These are phyloP conservation scores for Plenodomus lindquistii DNA, from an alignment of 2,329 filamentous ascomycete species.

Conservation along the genomic window DNA sequence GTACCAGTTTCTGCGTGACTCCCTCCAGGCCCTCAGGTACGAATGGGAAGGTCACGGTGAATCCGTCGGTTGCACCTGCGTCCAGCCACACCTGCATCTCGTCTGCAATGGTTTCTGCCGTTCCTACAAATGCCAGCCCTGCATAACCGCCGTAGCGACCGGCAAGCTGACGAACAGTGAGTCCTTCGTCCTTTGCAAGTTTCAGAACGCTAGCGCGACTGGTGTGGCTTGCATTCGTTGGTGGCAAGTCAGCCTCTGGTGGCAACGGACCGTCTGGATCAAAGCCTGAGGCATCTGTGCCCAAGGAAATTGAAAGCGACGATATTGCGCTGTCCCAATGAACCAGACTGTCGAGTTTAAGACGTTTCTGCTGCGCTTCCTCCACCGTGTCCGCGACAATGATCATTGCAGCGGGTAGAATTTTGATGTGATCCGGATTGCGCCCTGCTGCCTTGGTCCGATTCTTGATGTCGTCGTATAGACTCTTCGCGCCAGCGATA, in stretches of 20 bases:
- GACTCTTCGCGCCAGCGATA: conserved; percentile 50
- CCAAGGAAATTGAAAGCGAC: conserved; percentile 64
- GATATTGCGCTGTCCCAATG: conserved; percentile 65
- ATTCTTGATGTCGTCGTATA: conserved; percentile 59
- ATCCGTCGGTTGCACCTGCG: conserved; percentile 71
- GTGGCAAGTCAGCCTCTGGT: conserved; percentile 48
- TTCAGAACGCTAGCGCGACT: conserved; percentile 16
- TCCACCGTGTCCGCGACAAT: conserved; percentile 66
- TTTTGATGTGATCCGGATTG: conserved; percentile 62
- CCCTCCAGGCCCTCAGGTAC: conserved; percentile 27
- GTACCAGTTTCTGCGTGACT: conserved; percentile 25
- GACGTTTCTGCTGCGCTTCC: conserved; percentile 65
- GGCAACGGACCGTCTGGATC: conserved; percentile 57
- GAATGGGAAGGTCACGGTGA: conserved; percentile 61
- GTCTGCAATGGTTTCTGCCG: conserved; percentile 65
- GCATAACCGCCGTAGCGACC: conserved; percentile 61
- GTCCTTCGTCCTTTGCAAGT: conserved; percentile 55
- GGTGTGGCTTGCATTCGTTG: conserved; percentile 40
- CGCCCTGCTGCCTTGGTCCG: conserved; percentile 53
- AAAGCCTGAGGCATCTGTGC: conserved; percentile 62
- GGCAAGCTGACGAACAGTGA: conserved; percentile 70
- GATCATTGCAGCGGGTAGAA: conserved; percentile 67
- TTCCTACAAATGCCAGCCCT: conserved; percentile 62
- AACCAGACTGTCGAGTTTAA: conserved; percentile 51
- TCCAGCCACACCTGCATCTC: conserved; percentile 66